These are phyloP conservation scores for Penicillium italicum DNA, from an alignment of 2,329 filamentous ascomycete genomes.

Conservation along the genomic window DNA sequence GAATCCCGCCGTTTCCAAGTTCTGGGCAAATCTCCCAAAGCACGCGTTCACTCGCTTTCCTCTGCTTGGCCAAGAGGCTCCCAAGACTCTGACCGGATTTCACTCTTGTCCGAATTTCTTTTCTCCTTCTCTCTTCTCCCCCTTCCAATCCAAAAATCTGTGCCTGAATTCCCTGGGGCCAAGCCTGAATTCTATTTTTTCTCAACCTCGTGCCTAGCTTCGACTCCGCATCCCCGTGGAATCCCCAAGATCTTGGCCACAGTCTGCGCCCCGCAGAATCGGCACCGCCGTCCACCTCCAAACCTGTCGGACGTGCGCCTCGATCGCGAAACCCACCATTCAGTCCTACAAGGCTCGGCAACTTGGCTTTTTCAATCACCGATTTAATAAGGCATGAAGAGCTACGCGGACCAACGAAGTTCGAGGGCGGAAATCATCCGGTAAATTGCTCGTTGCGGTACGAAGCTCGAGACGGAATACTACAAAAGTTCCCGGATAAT, in stretches of 20 bases:
- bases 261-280: conserved; percentile 4
- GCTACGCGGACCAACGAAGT: conserved; percentile 15
- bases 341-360: conserved; percentile 20
- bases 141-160: neutral
- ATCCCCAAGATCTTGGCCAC: conserved; percentile 6
- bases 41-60: conserved; percentile 10
- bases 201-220: neutral
- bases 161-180: neutral
- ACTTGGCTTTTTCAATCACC: conserved; percentile 1
- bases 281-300: neutral
- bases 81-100: conserved; percentile 13
- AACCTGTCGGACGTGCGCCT: neutral
- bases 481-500: conserved; percentile 1
- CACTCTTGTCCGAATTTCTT: conserved; percentile 7
- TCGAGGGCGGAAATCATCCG: conserved; percentile 25
- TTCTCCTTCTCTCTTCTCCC: conserved; percentile 4
- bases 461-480: conserved; percentile 1
- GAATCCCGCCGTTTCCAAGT: conserved; percentile 24
- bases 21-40: conserved; percentile 19
- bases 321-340: neutral
- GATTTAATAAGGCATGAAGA: conserved; percentile 29
- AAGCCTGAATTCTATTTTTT: neutral
- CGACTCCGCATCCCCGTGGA: conserved; percentile 1
- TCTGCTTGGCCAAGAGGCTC: conserved; percentile 19
- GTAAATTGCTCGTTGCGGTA: conserved; percentile 19